Evolutionary conservation across 805 yeast species (phyloP).

Genomic region (Hanseniaspora valbyensis): DNA sequence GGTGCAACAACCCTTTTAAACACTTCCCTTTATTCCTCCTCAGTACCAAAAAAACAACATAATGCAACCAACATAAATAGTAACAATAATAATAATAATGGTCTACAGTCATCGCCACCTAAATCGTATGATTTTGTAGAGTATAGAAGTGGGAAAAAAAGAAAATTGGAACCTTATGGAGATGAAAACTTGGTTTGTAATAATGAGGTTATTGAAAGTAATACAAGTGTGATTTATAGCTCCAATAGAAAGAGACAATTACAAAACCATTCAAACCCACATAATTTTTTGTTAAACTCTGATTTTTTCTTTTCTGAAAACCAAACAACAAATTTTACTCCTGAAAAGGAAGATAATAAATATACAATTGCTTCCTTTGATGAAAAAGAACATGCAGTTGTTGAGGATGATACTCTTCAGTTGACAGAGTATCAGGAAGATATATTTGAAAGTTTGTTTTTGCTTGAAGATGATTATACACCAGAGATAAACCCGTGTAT

Average conservation of each 20-base stretch:
- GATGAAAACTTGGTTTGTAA: background rate
- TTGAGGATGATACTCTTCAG: background rate
- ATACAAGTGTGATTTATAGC: background rate
- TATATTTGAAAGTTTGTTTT: slow-evolving; percentile 65
- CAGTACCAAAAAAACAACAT: background rate
- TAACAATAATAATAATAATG: background rate
- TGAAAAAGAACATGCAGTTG: background rate
- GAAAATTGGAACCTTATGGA: background rate
- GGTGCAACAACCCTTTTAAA: slow-evolving; percentile 1
- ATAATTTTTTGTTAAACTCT: background rate
- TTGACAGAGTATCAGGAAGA: slow-evolving; percentile 65
- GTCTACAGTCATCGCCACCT: slow-evolving; percentile 11
- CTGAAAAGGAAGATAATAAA: background rate
- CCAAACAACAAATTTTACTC: background rate
- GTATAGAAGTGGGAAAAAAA: background rate
- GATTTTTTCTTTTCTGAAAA: background rate
- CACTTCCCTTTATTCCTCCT: background rate
- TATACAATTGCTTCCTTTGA: background rate
- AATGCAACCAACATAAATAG: background rate
- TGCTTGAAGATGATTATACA: slow-evolving; percentile 53
- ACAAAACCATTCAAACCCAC: background rate
- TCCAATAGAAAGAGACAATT: slow-evolving; percentile 4
- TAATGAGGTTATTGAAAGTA: background rate
- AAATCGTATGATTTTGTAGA: background rate
- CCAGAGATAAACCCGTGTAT: slow-evolving; percentile 58